Evolutionary conservation across 2,329 filamentous ascomycete species (phyloP).

Genomic region (Colletotrichum cereale): DNA sequence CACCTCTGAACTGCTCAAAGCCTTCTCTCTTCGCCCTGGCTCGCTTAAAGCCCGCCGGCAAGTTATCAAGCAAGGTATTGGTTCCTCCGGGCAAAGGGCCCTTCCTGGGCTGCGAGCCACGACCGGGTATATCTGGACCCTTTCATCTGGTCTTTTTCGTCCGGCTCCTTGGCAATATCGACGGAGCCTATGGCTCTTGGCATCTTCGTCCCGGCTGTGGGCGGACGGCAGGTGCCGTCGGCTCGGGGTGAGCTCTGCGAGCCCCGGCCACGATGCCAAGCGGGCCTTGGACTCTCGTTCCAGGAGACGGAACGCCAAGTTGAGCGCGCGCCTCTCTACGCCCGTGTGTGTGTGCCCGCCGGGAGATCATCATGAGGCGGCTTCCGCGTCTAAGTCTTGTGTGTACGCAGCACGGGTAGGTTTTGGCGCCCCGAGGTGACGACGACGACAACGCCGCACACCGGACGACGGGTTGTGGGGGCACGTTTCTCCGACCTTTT

Average conservation of each 20-base stretch:
- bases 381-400: constrained; percentile 5
- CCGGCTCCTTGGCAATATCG: not conserved
- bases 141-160: not conserved
- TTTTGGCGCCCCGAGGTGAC: not conserved
- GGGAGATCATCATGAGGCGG: not conserved
- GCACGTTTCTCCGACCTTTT: not conserved
- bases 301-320: not conserved
- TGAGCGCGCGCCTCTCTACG: constrained; percentile 1
- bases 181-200: constrained; percentile 14
- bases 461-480: not conserved
- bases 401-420: not conserved
- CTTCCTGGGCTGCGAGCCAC: not conserved
- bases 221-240: constrained; percentile 18
- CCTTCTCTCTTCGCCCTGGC: not conserved
- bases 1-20: not conserved
- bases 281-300: constrained; percentile 3
- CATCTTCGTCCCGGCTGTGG: not conserved
- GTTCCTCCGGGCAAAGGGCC: not conserved
- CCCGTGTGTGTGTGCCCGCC: not conserved
- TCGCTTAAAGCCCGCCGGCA: constrained; percentile 14
- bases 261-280: constrained; percentile 23
- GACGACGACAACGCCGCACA: not conserved
- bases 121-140: not conserved
- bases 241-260: not conserved
- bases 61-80: constrained; percentile 11